phyloP scores from a whole-genome alignment of 441 rosid genomes.

The Gossypium laxum region DNA sequence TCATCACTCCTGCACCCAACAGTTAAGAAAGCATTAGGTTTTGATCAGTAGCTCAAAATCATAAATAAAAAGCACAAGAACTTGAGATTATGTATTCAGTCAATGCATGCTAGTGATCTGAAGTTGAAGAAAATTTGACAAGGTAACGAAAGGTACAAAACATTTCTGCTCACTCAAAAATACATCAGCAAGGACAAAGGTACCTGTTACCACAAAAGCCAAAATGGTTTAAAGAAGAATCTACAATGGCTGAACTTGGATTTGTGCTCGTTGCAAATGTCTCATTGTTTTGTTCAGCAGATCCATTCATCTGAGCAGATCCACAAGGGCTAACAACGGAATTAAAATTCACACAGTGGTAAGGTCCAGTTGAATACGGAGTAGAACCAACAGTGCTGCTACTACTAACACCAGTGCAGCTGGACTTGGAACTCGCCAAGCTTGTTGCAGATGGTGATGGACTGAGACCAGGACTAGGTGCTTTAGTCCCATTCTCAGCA shows the following conservation, averaged over 20 bases:
- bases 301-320: conserved; percentile 31
- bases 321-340: conserved; percentile 28
- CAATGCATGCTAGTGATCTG: background rate
- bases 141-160: conserved; percentile 1
- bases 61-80: background rate
- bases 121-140: background rate
- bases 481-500: conserved; percentile 35
- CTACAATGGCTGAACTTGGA: conserved; percentile 21
- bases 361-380: conserved; percentile 32
- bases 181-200: background rate
- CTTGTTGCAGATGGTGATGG: conserved; percentile 52
- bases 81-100: background rate
- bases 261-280: conserved; percentile 25
- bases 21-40: conserved; percentile 12
- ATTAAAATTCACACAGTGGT: conserved; percentile 30
- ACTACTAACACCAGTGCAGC: conserved; percentile 41
- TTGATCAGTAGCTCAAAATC: background rate
- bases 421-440: conserved; percentile 45
- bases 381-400: conserved; percentile 40
- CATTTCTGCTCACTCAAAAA: background rate
- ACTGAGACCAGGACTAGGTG: conserved; percentile 35
- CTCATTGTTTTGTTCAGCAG: conserved; percentile 28
- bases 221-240: conserved; percentile 33
- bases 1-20: conserved; percentile 49
- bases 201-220: conserved; percentile 46